Percentiles rank a stretch among this genome's conserved stretches.
Evolutionary conservation across 495 filamentous ascomycete species (phyloP).

Genomic region (Talaromyces adpressus): DNA sequence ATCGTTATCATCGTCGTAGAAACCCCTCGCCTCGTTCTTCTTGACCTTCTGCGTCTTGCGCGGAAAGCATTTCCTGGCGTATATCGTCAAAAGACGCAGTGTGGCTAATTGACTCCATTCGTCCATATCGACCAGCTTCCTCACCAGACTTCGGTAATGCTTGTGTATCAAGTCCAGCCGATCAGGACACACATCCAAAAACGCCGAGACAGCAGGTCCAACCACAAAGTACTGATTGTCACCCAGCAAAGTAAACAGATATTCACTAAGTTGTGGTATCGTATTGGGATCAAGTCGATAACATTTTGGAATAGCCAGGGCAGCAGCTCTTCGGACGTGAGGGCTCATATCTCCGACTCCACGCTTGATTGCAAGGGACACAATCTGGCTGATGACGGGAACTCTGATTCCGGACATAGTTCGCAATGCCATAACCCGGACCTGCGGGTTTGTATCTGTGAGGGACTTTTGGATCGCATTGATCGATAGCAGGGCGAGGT

Average conservation of each 20-base stretch:
- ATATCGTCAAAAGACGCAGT: conserved; percentile 70
- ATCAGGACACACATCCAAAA: conserved; percentile 81
- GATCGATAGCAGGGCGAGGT: conserved; percentile 91
- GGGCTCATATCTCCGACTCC: conserved; percentile 91
- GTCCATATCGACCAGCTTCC: conserved; percentile 96
- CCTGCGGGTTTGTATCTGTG: conserved; percentile 82
- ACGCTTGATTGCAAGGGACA: conserved; percentile 89
- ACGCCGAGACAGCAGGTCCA: conserved; percentile 84
- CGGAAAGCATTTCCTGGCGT: conserved; percentile 86
- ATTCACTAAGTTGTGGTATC: conserved; percentile 74
- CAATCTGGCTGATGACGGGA: conserved; percentile 97
- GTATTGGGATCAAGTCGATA: conserved; percentile 87
- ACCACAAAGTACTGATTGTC: conserved; percentile 94
- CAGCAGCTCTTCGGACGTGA: conserved; percentile 85
- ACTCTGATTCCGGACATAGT: conserved; percentile 96
- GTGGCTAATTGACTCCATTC: conserved; percentile 92
- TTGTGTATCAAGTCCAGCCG: conserved; percentile 82
- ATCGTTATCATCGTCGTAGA: conserved; percentile 63
- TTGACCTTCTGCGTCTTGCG: conserved; percentile 51
- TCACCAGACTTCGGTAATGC: conserved; percentile 75
- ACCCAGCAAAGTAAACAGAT: conserved; percentile 65
- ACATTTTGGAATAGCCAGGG: conserved; percentile 94
- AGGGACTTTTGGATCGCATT: conserved; percentile 98
- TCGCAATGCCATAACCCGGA: conserved; percentile 82
- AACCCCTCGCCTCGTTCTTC: conserved; percentile 52